Percentiles rank a stretch among this genome's conserved stretches.
Evolutionary conservation across 2,329 filamentous ascomycete species (phyloP).

Genomic region (Aphanocladium album): DNA sequence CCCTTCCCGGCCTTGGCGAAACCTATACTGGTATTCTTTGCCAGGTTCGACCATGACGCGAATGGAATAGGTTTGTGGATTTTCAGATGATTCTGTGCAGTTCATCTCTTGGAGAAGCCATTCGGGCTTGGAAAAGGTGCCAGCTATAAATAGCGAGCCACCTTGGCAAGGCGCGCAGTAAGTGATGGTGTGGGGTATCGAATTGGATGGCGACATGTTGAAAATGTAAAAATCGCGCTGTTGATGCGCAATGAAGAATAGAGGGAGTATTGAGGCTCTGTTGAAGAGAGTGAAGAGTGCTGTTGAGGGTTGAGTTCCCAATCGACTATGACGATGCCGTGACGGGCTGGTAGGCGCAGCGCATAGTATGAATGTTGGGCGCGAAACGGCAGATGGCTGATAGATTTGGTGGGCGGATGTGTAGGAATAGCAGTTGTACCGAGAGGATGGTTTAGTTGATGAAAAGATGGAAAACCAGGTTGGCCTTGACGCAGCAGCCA

Average conservation of each 20-base stretch:
- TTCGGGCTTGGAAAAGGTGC: conserved; percentile 60
- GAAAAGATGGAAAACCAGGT: too few relatives aligned
- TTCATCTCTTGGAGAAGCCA: conserved; percentile 67
- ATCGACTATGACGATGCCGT: conserved; percentile 1
- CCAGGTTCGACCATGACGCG: conserved; percentile 50
- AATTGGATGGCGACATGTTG: conserved; percentile 1
- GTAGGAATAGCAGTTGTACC: neutral
- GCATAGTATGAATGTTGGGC: neutral
- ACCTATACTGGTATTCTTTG: conserved; percentile 68
- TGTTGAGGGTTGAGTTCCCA: neutral
- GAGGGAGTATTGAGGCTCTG: neutral
- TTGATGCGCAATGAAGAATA: neutral
- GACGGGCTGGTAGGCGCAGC: neutral
- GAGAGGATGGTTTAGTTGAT: neutral
- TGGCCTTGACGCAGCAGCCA: neutral
- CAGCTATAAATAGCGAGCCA: conserved; percentile 66
- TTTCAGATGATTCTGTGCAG: conserved; percentile 37
- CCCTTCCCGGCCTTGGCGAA: conserved; percentile 60
- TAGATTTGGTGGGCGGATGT: neutral
- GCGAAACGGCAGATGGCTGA: neutral
- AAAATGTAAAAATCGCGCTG: neutral
- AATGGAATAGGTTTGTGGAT: conserved; percentile 55
- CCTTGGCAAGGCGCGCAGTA: conserved; percentile 30
- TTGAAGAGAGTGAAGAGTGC: neutral
- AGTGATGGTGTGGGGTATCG: neutral